Percentiles rank a stretch among this genome's conserved stretches.
Conservation (phyloP, 768 basidiomycete genomes). For the Termitomyces sp. region DNA sequence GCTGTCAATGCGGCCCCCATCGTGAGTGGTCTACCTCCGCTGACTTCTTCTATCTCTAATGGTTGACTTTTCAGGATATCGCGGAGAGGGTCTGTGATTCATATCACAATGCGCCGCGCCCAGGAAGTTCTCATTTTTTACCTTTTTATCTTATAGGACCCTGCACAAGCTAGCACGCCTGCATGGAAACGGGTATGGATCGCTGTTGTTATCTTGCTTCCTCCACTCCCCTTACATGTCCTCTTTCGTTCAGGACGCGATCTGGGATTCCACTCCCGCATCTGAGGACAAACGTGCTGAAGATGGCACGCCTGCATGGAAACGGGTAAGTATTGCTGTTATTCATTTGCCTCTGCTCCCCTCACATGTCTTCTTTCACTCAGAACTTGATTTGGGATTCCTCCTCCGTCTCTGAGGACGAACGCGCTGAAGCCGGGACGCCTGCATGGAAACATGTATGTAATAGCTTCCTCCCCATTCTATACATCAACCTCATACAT, state of each 20-base stretch:
- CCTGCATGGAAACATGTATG: neutral
- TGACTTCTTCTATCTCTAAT: neutral
- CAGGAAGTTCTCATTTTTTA: neutral
- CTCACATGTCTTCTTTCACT: neutral
- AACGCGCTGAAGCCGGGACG: neutral
- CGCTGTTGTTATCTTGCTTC: neutral
- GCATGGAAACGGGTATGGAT: slow-evolving; percentile 6
- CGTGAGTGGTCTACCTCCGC: slow-evolving; percentile 10
- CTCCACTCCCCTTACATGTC: neutral
- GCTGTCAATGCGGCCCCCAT: slow-evolving; percentile 17
- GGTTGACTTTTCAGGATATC: slow-evolving; percentile 6
- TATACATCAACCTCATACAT: neutral
- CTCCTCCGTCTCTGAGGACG: neutral
- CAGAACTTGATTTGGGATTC: neutral
- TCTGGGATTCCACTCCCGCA: neutral
- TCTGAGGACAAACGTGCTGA: neutral
- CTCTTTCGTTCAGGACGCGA: neutral
- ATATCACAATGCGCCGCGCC: neutral
- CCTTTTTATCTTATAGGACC: neutral
- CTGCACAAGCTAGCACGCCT: neutral
- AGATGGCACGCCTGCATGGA: neutral
- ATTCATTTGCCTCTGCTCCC: neutral
- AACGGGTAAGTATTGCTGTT: neutral
- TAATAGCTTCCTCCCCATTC: neutral
- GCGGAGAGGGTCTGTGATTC: slow-evolving; percentile 4